These are phyloP conservation scores for Cinchona pubescens DNA, from an alignment of 257 asterid species.

Conservation along the genomic window DNA sequence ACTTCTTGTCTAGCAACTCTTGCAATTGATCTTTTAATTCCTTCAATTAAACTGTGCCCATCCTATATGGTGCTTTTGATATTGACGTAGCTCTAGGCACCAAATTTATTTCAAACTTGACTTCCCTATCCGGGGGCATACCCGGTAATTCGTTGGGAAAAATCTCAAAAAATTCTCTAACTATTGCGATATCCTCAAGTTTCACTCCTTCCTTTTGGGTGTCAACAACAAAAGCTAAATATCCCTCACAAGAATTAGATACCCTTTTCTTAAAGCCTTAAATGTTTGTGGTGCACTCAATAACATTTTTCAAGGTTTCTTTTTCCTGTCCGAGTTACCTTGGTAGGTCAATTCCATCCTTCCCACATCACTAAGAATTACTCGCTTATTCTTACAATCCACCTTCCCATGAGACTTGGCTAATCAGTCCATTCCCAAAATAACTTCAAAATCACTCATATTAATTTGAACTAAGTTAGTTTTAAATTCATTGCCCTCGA, in stretches of 20 bases:
- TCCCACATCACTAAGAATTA: background rate
- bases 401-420: background rate
- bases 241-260: too few relatives aligned
- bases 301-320: too few relatives aligned
- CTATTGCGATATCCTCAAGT: background rate
- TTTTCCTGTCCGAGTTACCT: too few relatives aligned
- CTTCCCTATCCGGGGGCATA: too few relatives aligned
- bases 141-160: background rate
- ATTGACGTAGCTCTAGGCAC: background rate
- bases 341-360: too few relatives aligned
- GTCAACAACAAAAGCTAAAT: too few relatives aligned
- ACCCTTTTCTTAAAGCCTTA: too few relatives aligned
- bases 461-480: background rate
- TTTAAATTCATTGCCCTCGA: too few relatives aligned
- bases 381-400: background rate
- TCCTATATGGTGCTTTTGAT: background rate
- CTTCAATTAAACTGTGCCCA: background rate
- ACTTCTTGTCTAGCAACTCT: background rate
- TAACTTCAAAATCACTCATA: background rate
- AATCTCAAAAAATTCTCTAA: background rate
- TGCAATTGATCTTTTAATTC: background rate
- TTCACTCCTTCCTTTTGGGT: too few relatives aligned
- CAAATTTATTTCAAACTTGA: background rate
- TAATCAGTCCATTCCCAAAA: background rate
- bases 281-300: too few relatives aligned